Conservation (phyloP, 306 rosid species). For the Styphnolobium japonicum region DNA sequence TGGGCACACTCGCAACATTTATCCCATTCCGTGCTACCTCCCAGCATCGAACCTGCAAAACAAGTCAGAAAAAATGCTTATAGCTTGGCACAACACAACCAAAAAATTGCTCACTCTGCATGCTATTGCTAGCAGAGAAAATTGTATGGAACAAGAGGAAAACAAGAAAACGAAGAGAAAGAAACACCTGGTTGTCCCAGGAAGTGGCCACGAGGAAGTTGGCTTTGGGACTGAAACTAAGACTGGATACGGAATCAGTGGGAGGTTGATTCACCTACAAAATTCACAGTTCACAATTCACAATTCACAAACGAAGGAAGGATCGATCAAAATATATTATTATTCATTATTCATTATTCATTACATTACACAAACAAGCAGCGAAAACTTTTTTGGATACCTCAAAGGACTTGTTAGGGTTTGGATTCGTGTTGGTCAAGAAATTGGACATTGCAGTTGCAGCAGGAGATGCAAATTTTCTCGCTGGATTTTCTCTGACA, state of each 20-base stretch:
- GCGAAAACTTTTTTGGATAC: slow-evolving; percentile 14
- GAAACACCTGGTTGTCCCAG: slow-evolving; percentile 86
- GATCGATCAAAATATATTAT: too few relatives aligned
- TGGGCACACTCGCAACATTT: slow-evolving; percentile 63
- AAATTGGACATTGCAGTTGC: slow-evolving; percentile 35
- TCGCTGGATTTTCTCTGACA: not conserved
- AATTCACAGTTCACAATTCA: too few relatives aligned
- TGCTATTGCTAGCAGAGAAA: too few relatives aligned
- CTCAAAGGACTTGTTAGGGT: slow-evolving; percentile 75
- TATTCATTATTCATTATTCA: too few relatives aligned
- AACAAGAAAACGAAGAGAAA: not conserved
- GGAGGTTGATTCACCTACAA: slow-evolving; percentile 81
- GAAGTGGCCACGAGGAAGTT: slow-evolving; percentile 86
- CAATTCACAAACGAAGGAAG: not conserved
- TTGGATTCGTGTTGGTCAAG: slow-evolving; percentile 34
- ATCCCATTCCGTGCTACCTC: slow-evolving; percentile 69
- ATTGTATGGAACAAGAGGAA: too few relatives aligned
- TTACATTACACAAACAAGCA: too few relatives aligned
- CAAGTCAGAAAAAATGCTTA: not conserved
- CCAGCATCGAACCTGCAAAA: slow-evolving; percentile 85
- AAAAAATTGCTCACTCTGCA: too few relatives aligned
- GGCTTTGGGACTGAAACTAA: slow-evolving; percentile 81
- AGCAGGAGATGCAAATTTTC: not conserved
- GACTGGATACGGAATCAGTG: slow-evolving; percentile 84
- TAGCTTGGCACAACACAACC: too few relatives aligned